Conservation (phyloP, 1,284 basidiomycete species). For the Inonotus hispidus region DNA sequence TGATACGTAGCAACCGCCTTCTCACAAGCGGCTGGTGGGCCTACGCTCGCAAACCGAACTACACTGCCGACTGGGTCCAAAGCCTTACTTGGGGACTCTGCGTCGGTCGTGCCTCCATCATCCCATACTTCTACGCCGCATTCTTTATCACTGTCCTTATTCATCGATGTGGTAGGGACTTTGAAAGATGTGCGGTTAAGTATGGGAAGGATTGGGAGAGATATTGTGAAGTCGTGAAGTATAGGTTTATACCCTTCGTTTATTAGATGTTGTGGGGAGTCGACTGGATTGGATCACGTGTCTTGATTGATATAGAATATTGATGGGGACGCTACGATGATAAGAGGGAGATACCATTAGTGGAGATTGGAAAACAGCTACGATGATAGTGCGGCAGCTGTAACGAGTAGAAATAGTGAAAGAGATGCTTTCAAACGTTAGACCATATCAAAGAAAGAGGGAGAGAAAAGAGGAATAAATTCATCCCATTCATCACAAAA, state of each 20-base stretch:
- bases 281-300: no score
- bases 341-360: not conserved
- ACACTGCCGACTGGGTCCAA: conserved; percentile 86
- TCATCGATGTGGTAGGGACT: conserved; percentile 86
- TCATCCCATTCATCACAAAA: not conserved
- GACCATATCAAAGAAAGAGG: not conserved
- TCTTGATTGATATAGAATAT: no score
- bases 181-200: conserved; percentile 89
- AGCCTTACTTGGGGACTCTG: conserved; percentile 87
- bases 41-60: conserved; percentile 87
- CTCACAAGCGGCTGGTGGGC: conserved; percentile 88
- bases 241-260: conserved; percentile 81
- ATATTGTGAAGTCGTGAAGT: conserved; percentile 83
- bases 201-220: conserved; percentile 95
- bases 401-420: not conserved
- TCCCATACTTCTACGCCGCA: conserved; percentile 93
- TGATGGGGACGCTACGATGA: no score
- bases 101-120: conserved; percentile 77
- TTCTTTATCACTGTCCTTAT: conserved; percentile 90
- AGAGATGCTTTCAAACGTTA: not conserved
- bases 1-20: conserved; percentile 64
- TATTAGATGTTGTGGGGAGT: conserved; percentile 33
- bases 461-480: not conserved
- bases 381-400: not conserved
- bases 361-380: no score